Base-by-base conservation (phyloP, 352 stramenopile genomes). In the Phytophthora sp. region DNA sequence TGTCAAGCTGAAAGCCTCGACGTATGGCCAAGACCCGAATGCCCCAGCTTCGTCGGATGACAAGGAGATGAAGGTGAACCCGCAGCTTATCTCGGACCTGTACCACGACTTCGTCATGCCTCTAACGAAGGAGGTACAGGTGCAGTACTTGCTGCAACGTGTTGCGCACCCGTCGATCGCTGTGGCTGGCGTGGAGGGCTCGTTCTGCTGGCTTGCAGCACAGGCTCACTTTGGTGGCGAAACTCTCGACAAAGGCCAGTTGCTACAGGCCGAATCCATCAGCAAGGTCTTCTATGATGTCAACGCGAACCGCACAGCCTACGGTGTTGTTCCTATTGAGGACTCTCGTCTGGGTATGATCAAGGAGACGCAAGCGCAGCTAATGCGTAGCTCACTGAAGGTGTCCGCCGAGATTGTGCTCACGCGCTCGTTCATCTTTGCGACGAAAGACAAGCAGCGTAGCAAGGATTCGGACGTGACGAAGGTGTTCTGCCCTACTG, bases 41-140 rank as follows among this genome's bases (percentile, higher is more conserved):
- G 73, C 77, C 20, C 69, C 68, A 51, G 44, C 77, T 55, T 29
- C 69, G 7, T 49, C 55, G 29, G 42, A 67, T 66, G 67, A 69
- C n/a, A 59, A 82, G 42, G 68, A 85, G 29, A 85, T 89, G 47
- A 99, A 99, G 67, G 91, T 99, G 13, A 87, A 99, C 66, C 97
- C 98, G 18, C 82, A 96, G 66, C 83, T 98, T 16, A 99, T 99
- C 67, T 98, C 97, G 54, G 84, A 89, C 60, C 90, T 99, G 42
- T 99, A 99, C 73, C 80, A 93, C 41, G 89, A 99, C 79, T 98
- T 99, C 60, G 97, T 99, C 49, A 99, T 99, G 74, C 98, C 98
- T 12, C 80, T 99, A 49, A 99, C 97, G 9, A 99, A 99, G 76
- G 96, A 99, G 75, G 94, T 99, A 50, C 96, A 99, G 74, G 96